Evolutionary conservation across 2,329 filamentous ascomycete genomes (phyloP), one percentile per base, ranked within the genome.

Genomic region (Colletotrichum abscissum): DNA sequence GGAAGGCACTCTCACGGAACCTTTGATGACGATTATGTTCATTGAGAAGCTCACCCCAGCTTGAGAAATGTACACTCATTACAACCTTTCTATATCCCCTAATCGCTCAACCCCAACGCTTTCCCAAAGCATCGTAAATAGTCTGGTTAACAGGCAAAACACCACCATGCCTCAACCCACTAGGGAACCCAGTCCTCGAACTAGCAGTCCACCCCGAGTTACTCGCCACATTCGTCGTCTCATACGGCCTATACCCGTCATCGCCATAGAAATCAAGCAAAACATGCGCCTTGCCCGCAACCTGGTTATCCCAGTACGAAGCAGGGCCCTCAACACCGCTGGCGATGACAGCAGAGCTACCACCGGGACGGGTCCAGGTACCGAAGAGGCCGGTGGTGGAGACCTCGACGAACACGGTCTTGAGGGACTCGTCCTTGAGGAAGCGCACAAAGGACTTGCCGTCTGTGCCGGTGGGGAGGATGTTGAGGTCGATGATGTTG

Each of bases 351-450:
- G 85, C 84, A 3, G 69, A 75, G 9, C 77, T 76, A 3, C 86
- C 87, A 1, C 85, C 87, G 0, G 86, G 84, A 0, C 87, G 81
- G 1, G 84, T 86, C 87, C 88, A 90, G 1, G 81, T 85, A 1
- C 88, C 88, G 67, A 89, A 87, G 0, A 90, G 78, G 0, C 88
- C 88, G 0, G 76, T 82, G 0, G 84, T 83, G 4, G 84, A 85
- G 62, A 84, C 83, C 75, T 90, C 87, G 38, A 84, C 82, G 72
- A 87, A 90, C 26, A 90, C 87, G 0, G 83, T 85, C 74, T 88
- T 88, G 2, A 81, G 83, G 1, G 84, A 83, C 77, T 90, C 88
- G 78, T 90, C 87, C 75, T 90, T 90, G 79, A 90, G 81, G 79
- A 90, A 90, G 57, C 88, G 85, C 6, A 87, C 81, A 63, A 86